Base-by-base conservation (phyloP, 495 filamentous ascomycete species). In the Wilcoxina mikolae region DNA sequence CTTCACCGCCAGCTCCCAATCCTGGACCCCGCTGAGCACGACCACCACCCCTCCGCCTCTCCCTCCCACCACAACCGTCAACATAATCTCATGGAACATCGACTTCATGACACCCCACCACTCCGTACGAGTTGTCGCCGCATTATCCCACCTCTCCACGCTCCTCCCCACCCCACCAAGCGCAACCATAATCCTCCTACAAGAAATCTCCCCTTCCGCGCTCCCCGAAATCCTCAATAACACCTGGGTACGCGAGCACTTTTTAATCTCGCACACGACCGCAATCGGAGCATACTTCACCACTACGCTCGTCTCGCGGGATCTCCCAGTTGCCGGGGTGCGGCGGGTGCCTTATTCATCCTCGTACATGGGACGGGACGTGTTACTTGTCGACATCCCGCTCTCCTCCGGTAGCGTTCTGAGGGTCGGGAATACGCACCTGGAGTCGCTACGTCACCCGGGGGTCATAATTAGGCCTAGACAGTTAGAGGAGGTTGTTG, bases 41-140 rank as follows among this genome's bases (percentile, higher is more conserved):
- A n/a, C n/a, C n/a, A n/a, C n/a, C n/a, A n/a, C n/a, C n/a, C n/a
- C n/a, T n/a, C n/a, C n/a, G n/a, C n/a, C n/a, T n/a, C n/a, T n/a
- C n/a, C n/a, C n/a, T n/a, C n/a, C n/a, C n/a, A n/a, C n/a, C n/a
- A n/a, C n/a, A n/a, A n/a, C n/a, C n/a, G n/a, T 54, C 28, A 26
- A 44, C 24, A 29, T 56, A n/a, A 57, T 52, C 26, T 44, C 47
- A 17, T 56, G 54, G 54, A 56, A 56, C 31, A 57, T 60, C 18
- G 58, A 60, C 52, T 58, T 58, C 22, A 57, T 57, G 58, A 46
- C 46, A 35, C 45, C 43, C 17, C 49, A 38, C 23, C 33, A 45
- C 44, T 31, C 56, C 17, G 51, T 33, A 22, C 56, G 58, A 9
- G 22, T 41, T 1, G 4, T 20, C n/a, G 51, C 38, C 22, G 51